Percentiles rank a stretch among this genome's conserved stretches.
Conservation (phyloP, 768 basidiomycete genomes). For the Fomitopsis pulvina region DNA sequence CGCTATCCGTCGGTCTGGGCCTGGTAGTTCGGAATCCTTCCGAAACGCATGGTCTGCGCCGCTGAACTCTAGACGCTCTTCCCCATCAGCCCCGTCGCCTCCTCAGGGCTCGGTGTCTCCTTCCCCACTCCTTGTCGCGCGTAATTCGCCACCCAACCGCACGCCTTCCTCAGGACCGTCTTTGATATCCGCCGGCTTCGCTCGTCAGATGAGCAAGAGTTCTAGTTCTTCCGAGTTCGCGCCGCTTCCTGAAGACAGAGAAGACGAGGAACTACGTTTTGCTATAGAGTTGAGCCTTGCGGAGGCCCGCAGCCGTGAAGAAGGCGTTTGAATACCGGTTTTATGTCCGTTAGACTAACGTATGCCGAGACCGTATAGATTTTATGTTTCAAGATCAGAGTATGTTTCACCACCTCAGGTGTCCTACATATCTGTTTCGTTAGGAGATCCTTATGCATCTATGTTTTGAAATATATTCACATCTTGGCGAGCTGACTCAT, state of each 20-base stretch:
- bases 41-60: conserved; percentile 28
- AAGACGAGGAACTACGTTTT: conserved; percentile 53
- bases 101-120: neutral
- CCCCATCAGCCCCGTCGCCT: conserved; percentile 16
- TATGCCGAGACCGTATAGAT: no score
- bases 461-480: no score
- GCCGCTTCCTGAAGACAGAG: conserved; percentile 8
- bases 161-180: neutral
- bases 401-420: no score
- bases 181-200: conserved; percentile 1
- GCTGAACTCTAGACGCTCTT: conserved; percentile 16
- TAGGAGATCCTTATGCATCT: no score
- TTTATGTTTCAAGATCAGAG: no score
- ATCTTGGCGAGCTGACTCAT: no score
- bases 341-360: no score
- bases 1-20: conserved; percentile 12
- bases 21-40: conserved; percentile 17
- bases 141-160: neutral
- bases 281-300: conserved; percentile 68
- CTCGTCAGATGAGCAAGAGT: neutral
- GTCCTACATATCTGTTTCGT: no score
- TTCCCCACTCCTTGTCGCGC: neutral
- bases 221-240: neutral
- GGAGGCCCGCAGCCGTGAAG: conserved; percentile 41
- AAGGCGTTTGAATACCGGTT: conserved; percentile 19